Evolutionary conservation across 148 eudicot species (phyloP).

Genomic region (Tetragonia tetragonoides): DNA sequence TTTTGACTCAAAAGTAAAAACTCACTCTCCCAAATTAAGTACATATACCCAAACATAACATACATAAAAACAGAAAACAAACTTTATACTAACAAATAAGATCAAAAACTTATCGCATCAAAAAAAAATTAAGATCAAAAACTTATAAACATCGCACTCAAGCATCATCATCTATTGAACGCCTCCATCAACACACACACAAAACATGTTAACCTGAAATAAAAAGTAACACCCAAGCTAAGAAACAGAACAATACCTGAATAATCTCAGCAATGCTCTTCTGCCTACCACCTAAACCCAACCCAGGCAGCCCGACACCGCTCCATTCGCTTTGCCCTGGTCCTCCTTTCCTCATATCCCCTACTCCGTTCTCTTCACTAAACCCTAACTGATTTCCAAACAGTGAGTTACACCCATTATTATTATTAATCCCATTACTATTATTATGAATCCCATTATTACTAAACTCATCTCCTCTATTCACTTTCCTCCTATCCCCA

Average conservation of each 20-base stretch:
- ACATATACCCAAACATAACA: neutral
- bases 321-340: conserved; percentile 55
- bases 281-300: conserved; percentile 67
- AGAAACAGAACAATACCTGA: conserved; percentile 48
- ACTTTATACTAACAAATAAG: neutral
- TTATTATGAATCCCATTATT: neutral
- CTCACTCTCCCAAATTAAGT: conserved; percentile 1
- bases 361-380: conserved; percentile 19
- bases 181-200: neutral
- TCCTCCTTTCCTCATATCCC: conserved; percentile 30
- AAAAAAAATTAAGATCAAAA: neutral
- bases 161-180: neutral
- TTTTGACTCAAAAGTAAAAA: neutral
- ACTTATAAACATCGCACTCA: neutral
- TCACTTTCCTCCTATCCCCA: conserved; percentile 56
- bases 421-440: neutral
- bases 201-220: neutral
- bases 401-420: conserved; percentile 13
- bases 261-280: conserved; percentile 74
- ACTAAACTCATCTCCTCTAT: conserved; percentile 10
- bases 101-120: neutral
- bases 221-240: neutral
- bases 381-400: conserved; percentile 5
- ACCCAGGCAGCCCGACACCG: conserved; percentile 77
- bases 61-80: neutral